Evolutionary conservation across 345 rosid species (phyloP), one percentile per base, ranked within the genome.

Genomic region (Tarenaya hassleriana): DNA sequence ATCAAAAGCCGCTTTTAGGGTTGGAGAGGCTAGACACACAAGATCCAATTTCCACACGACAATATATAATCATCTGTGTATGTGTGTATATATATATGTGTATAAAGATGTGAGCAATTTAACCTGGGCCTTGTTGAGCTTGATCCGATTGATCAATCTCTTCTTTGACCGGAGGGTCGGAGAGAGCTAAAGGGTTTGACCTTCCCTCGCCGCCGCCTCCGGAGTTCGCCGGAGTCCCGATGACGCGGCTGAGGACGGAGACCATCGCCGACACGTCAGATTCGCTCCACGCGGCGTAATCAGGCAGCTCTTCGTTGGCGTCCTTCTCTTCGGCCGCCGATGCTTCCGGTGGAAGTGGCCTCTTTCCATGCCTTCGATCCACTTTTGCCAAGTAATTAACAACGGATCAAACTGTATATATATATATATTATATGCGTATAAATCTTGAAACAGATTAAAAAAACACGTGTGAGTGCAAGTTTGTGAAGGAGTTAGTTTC

Each of bases 221-320:
- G 29, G 29, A 24, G 29, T 5, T 5, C 29, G n/a, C 24, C 8
- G 70, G 66, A 19, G 83, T 58, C 16, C 74, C 68, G 32, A 80
- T 83, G 57, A 63, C 80, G 46, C 68, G 84, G 35, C 87, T 58
- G 34, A 91, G 86, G 68, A 82, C 75, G 2, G 88, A 80, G 60
- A 87, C 88, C 92, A 91, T 84, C 47, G 95, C 90, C 8, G 83
- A 75, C 70, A 80, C 82, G 46, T 79, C 98, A 3, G 79, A 61
- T 69, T 78, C 95, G 9, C 83, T 54, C 79, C 86, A 68, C 53
- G 63, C 31, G 10, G 71, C 47, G 46, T 49, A 54, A 3, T 4
- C 6, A 3, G 8, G 7, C 15, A 5, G 45, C 2, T 38, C 38
- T 16, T 47, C 33, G 0, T 51, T 55, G 7, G 42, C 56, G 11